A percentile compares a stretch with the other conserved stretches of the same genome.
phyloP scores from a whole-genome alignment of 805 yeast genomes.

The Schizosaccharomyces japonicus region DNA sequence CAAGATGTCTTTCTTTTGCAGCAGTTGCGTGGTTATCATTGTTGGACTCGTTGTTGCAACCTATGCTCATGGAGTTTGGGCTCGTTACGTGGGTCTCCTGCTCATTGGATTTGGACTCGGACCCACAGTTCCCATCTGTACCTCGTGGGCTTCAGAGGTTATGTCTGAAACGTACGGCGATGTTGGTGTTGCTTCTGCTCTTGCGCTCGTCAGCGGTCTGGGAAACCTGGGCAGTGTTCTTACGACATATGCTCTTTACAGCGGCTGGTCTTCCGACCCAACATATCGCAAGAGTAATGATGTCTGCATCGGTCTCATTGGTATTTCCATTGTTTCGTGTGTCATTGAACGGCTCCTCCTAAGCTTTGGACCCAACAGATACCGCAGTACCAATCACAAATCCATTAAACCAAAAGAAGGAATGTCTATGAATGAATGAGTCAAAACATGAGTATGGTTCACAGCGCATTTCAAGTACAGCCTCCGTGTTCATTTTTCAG shows the following conservation, averaged over 20 bases:
- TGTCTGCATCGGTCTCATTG: not conserved
- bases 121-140: constrained; percentile 70
- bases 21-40: constrained; percentile 43
- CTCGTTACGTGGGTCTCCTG: constrained; percentile 53
- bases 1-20: constrained; percentile 39
- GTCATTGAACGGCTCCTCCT: not conserved
- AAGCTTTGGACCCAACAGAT: not conserved
- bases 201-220: constrained; percentile 64
- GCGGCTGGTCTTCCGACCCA: constrained; percentile 68
- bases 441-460: too few species aligned
- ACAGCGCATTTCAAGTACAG: too few species aligned
- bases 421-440: too few species aligned
- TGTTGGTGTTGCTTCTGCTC: constrained; percentile 59
- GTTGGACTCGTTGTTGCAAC: constrained; percentile 55
- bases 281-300: constrained; percentile 3
- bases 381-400: too few species aligned
- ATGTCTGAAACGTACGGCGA: constrained; percentile 52
- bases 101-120: constrained; percentile 75
- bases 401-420: too few species aligned
- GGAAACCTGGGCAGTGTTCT: constrained; percentile 73
- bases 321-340: not conserved
- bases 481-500: too few species aligned
- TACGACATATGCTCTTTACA: constrained; percentile 63
- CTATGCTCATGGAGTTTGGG: constrained; percentile 43
- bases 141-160: constrained; percentile 64